phyloP scores from a whole-genome alignment of 805 yeast species.

The Metschnikowia reukaufii region DNA sequence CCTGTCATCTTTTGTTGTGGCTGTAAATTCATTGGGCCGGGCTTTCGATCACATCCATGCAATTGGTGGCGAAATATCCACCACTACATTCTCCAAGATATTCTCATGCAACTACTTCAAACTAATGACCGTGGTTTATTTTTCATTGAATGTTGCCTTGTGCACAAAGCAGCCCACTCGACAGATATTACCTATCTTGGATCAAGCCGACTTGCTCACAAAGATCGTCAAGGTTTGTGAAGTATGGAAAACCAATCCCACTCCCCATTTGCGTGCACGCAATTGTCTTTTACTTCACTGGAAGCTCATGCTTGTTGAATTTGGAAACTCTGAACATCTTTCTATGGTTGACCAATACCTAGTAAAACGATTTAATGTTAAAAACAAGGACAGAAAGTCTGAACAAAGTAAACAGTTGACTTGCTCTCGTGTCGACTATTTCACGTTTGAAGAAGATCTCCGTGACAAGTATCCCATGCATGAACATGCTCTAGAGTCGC shows the following conservation, averaged over 20 bases:
- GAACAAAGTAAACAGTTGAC: constrained; percentile 32
- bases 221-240: constrained; percentile 53
- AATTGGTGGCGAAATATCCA: neutral
- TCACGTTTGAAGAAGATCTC: constrained; percentile 73
- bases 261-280: constrained; percentile 47
- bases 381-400: constrained; percentile 24
- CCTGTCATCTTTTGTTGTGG: constrained; percentile 16
- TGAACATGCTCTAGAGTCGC: constrained; percentile 1
- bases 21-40: neutral
- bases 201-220: constrained; percentile 40
- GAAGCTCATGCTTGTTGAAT: constrained; percentile 54
- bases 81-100: neutral
- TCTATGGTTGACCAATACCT: constrained; percentile 48
- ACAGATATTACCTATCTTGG: constrained; percentile 17
- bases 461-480: constrained; percentile 72
- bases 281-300: constrained; percentile 54
- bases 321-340: constrained; percentile 56
- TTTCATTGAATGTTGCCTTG: constrained; percentile 29
- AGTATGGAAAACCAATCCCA: constrained; percentile 61
- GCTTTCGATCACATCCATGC: neutral
- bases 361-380: constrained; percentile 39
- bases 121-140: constrained; percentile 36
- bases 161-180: neutral
- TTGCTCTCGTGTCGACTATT: constrained; percentile 84
- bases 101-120: constrained; percentile 25